phyloP scores from a whole-genome alignment of 129 eudicot genomes.

The Sambucus nigra region DNA sequence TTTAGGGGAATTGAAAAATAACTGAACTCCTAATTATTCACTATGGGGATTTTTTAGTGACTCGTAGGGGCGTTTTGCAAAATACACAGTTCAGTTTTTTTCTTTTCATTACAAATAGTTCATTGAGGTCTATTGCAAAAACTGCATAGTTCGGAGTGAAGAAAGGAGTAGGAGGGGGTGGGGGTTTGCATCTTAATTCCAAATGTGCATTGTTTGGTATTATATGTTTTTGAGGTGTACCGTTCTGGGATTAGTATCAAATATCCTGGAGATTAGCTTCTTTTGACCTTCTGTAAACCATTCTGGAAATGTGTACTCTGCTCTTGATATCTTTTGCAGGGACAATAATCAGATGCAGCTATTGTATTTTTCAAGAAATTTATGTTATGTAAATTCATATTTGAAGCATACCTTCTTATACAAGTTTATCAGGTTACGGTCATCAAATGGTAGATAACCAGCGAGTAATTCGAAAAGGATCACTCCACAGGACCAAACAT shows the following conservation, averaged over 20 bases:
- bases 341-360: neutral
- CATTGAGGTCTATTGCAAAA: too few relatives aligned
- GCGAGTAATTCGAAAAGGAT: constrained; percentile 22
- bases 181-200: too few relatives aligned
- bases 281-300: constrained; percentile 26
- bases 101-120: too few relatives aligned
- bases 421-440: constrained; percentile 16
- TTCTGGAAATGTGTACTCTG: constrained; percentile 16
- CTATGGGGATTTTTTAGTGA: too few relatives aligned
- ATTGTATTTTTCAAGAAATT: too few relatives aligned
- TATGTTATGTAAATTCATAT: neutral
- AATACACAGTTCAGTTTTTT: too few relatives aligned
- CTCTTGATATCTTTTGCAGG: constrained; percentile 19
- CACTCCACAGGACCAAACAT: constrained; percentile 33
- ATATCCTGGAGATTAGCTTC: constrained; percentile 18
- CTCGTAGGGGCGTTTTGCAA: too few relatives aligned
- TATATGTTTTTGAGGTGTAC: neutral
- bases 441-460: constrained; percentile 23
- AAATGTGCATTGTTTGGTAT: neutral
- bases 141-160: too few relatives aligned
- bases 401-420: constrained; percentile 16
- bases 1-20: too few relatives aligned
- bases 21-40: too few relatives aligned
- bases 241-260: constrained; percentile 18
- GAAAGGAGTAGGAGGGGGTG: too few relatives aligned